A percentile compares a stretch with the other conserved stretches of the same genome.
phyloP scores from a whole-genome alignment of 75 land plant genomes.

The Picea glauca region DNA sequence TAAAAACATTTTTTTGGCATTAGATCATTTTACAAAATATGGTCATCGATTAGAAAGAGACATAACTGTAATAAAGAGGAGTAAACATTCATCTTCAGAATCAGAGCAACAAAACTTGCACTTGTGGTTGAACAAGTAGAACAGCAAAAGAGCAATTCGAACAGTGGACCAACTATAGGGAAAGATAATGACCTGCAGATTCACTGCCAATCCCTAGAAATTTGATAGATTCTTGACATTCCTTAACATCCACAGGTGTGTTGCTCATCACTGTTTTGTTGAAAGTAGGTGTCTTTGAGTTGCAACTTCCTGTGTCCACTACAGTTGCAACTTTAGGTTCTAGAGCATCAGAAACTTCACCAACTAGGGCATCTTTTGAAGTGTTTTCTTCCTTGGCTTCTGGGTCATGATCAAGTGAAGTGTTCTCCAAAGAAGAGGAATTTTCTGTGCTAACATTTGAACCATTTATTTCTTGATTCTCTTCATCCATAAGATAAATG shows the following conservation, averaged over 20 bases:
- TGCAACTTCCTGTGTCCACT: background rate
- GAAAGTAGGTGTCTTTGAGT: background rate
- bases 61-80: background rate
- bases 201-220: background rate
- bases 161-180: background rate
- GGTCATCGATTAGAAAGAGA: too few species aligned
- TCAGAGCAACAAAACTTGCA: background rate
- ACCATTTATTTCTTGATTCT: slow-evolving; percentile 25
- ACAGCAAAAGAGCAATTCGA: background rate
- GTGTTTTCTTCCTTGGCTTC: slow-evolving; percentile 14
- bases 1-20: too few species aligned
- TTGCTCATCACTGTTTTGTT: background rate
- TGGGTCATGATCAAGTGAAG: background rate
- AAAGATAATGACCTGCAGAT: slow-evolving; percentile 2
- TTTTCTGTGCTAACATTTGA: background rate
- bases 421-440: background rate
- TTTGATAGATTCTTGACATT: background rate
- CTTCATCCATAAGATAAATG: slow-evolving; percentile 93
- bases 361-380: background rate
- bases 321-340: slow-evolving; percentile 9
- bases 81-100: background rate
- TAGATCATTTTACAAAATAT: too few species aligned
- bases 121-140: background rate
- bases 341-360: slow-evolving; percentile 9
- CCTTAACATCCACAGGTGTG: background rate